Evolutionary conservation across 2,329 filamentous ascomycete species (phyloP).

Genomic region (Exophiala phaeomuriformis): DNA sequence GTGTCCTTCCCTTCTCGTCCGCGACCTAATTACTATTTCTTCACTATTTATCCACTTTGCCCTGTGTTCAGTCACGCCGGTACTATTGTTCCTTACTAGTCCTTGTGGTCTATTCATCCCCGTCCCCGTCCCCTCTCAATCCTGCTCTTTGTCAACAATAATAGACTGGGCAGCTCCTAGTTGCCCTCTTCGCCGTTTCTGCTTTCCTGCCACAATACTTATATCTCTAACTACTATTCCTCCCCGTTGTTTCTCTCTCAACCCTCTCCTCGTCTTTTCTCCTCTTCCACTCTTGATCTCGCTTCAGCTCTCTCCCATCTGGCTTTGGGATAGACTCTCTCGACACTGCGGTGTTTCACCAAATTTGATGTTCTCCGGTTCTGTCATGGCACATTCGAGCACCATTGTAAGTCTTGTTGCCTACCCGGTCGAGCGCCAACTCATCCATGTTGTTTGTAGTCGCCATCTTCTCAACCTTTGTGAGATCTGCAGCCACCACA

Average conservation of each 20-base stretch:
- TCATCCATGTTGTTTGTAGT: constrained; percentile 2
- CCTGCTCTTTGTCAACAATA: constrained; percentile 12
- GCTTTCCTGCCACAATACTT: constrained; percentile 6
- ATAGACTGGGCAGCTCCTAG: background rate
- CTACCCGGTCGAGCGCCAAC: constrained; percentile 3
- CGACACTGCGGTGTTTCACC: background rate
- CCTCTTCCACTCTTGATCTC: constrained; percentile 19
- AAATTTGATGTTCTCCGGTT: constrained; percentile 14
- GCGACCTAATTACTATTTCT: background rate
- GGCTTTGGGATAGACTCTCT: background rate
- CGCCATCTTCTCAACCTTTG: background rate
- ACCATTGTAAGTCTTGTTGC: constrained; percentile 5
- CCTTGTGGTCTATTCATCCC: constrained; percentile 14
- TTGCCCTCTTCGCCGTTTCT: background rate
- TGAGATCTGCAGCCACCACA: background rate
- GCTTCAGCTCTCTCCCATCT: constrained; percentile 1
- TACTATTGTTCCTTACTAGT: background rate
- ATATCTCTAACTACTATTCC: constrained; percentile 18
- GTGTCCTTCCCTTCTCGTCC: constrained; percentile 5
- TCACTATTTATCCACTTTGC: background rate
- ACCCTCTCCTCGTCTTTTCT: constrained; percentile 11
- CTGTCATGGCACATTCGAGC: constrained; percentile 3
- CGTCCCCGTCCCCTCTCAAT: constrained; percentile 16
- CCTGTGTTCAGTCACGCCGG: background rate
- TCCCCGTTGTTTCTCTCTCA: constrained; percentile 13